phyloP scores from a whole-genome alignment of 1,284 basidiomycete genomes.

The Sanghuangporus weigelae region DNA sequence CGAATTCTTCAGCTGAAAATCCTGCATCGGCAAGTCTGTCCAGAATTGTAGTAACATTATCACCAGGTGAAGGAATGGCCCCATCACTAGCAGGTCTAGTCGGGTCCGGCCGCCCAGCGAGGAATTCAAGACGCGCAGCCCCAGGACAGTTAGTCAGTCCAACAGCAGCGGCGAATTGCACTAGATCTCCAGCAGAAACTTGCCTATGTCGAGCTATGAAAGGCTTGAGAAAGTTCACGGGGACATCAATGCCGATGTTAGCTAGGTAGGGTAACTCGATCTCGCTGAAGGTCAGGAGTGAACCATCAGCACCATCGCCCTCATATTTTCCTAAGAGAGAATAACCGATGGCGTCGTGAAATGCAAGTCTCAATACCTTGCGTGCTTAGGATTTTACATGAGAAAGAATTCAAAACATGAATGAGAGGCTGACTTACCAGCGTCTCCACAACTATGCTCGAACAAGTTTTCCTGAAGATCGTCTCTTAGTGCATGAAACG shows the following conservation, averaged over 20 bases:
- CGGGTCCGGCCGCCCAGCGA: slow-evolving; percentile 20
- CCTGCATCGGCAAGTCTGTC: slow-evolving; percentile 18
- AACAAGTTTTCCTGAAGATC: slow-evolving; percentile 19
- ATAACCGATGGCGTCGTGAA: slow-evolving; percentile 21
- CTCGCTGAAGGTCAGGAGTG: slow-evolving; percentile 17
- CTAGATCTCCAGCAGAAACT: slow-evolving; percentile 20
- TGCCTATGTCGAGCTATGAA: slow-evolving; percentile 8
- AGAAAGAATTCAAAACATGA: not conserved
- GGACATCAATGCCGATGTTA: slow-evolving; percentile 17
- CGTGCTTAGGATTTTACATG: slow-evolving; percentile 4
- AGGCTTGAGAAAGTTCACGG: slow-evolving; percentile 10
- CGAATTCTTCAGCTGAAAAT: slow-evolving; percentile 18
- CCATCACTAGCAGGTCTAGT: slow-evolving; percentile 16
- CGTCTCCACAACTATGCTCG: slow-evolving; percentile 17
- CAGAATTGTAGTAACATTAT: slow-evolving; percentile 15
- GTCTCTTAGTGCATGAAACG: slow-evolving; percentile 16
- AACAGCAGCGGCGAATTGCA: slow-evolving; percentile 22
- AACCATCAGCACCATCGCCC: slow-evolving; percentile 21
- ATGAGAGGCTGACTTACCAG: not conserved
- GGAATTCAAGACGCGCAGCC: slow-evolving; percentile 18
- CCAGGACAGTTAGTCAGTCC: slow-evolving; percentile 20
- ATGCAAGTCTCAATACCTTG: slow-evolving; percentile 15
- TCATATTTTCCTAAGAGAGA: slow-evolving; percentile 5
- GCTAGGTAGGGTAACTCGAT: slow-evolving; percentile 14
- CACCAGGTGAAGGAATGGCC: slow-evolving; percentile 15